Percentiles rank a stretch among this genome's conserved stretches.
These are phyloP conservation scores for Canariomyces notabilis DNA, from an alignment of 2,329 filamentous ascomycete genomes.

Conservation along the genomic window DNA sequence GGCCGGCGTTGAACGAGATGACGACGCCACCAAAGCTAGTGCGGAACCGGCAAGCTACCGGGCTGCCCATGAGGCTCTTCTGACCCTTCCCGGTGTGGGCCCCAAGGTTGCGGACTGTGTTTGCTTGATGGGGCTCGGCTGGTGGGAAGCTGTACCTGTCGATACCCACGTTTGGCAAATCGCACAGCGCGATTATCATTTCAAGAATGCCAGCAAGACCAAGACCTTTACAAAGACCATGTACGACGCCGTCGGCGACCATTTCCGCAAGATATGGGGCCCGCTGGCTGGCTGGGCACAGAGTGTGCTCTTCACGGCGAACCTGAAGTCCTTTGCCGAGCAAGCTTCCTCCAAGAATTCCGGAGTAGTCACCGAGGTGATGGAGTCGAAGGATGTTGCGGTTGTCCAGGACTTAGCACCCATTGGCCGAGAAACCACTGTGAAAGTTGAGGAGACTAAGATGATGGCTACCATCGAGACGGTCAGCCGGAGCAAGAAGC, in stretches of 20 bases:
- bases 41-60: constrained; percentile 61
- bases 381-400: constrained; percentile 13
- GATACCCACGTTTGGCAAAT: constrained; percentile 99
- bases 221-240: constrained; percentile 83
- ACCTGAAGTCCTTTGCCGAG: constrained; percentile 79
- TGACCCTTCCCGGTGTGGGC: constrained; percentile 80
- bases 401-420: neutral
- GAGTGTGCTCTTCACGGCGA: constrained; percentile 91
- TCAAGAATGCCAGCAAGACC: constrained; percentile 67
- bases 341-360: constrained; percentile 40
- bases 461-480: neutral
- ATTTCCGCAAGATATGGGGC: constrained; percentile 87
- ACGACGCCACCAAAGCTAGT: constrained; percentile 40
- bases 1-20: constrained; percentile 23
- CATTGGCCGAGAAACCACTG: neutral
- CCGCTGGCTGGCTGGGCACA: constrained; percentile 96
- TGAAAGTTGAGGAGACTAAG: neutral
- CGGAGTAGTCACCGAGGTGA: constrained; percentile 26
- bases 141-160: constrained; percentile 91
- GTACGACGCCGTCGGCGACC: constrained; percentile 84
- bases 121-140: constrained; percentile 91
- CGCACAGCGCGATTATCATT: constrained; percentile 90
- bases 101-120: constrained; percentile 98
- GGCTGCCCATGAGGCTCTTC: constrained; percentile 71
- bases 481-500: constrained; percentile 3